These are phyloP conservation scores for Mycena leptocephala DNA, from an alignment of 768 basidiomycete genomes.

Conservation along the genomic window DNA sequence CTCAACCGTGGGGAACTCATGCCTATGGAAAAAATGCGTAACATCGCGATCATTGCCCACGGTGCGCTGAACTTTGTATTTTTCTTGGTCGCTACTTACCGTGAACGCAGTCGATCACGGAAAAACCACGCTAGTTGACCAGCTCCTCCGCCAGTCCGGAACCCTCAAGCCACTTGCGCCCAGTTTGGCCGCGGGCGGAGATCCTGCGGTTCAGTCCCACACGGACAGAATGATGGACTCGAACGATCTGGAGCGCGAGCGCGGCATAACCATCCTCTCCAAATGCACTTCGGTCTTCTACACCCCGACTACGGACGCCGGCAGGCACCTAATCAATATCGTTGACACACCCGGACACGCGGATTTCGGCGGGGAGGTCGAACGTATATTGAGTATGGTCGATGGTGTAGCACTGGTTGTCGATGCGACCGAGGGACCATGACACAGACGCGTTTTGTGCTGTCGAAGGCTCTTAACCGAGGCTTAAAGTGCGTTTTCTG, in stretches of 20 bases:
- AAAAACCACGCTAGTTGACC: conserved; percentile 69
- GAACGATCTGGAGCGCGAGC: conserved; percentile 70
- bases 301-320: conserved; percentile 45
- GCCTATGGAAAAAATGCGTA: conserved; percentile 59
- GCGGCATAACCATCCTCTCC: conserved; percentile 75
- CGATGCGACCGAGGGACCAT: conserved; percentile 74
- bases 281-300: conserved; percentile 71
- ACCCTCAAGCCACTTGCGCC: conserved; percentile 56
- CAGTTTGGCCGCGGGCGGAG: conserved; percentile 49
- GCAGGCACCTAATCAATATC: conserved; percentile 65
- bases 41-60: conserved; percentile 68
- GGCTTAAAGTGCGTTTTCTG: conserved; percentile 56
- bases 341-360: conserved; percentile 77
- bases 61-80: conserved; percentile 49
- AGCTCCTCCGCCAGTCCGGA: conserved; percentile 66
- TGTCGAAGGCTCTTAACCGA: conserved; percentile 62
- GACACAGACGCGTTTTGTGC: conserved; percentile 71
- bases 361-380: conserved; percentile 77
- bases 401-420: conserved; percentile 75
- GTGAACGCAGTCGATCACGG: conserved; percentile 63
- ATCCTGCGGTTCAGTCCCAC: conserved; percentile 55
- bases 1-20: conserved; percentile 33
- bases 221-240: conserved; percentile 68
- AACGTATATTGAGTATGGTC: conserved; percentile 74
- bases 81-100: neutral